Base-by-base conservation (phyloP, 2,329 filamentous ascomycete genomes). In the Ophiostoma piceae region DNA sequence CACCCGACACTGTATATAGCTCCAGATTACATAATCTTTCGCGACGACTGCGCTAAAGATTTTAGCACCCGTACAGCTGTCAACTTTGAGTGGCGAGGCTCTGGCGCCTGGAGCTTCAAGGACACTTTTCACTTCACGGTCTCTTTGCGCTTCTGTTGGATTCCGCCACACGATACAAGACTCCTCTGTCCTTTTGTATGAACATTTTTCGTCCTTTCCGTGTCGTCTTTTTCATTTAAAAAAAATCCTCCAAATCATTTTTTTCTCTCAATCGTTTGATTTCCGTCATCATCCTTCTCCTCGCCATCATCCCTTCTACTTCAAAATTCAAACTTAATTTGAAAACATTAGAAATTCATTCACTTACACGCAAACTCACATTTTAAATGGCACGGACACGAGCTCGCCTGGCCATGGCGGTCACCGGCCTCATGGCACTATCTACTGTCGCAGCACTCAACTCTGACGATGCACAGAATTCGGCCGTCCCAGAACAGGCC, bases 71-170 rank as follows among this genome's bases (percentile, higher is more conserved):
- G 57, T 41, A 65, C 62, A 65, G 54, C 67, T 60, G 51, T 41
- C 37, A 71, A 32, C 37, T 43, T 39, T 60, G n/a, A 41, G 37
- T 71, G 69, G 71, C 71, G 66, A 72, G 67, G 71, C 69, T 72
- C 69, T 69, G 60, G 60, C 16, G 60, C 60, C 60, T n/a, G 29
- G 16, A 62, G 57, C 57, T 65, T 22, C 62, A 39, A 39, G 62
- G n/a, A 62, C 57, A 62, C 57, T 62, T 62, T 62, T 32, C 57
- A 62, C 57, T 32, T 35, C 11, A 32, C 26, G 26, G 57, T 35
- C 29, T 64, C 29, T 64, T 39, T 19, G 3, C 22, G 32, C 29
- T 65, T 65, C 57, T 62, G 16, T 32, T 11, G 6, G 62, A n/a
- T 39, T 37, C 35, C 29, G 51, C 51, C 51, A 57, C 14, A 47